phyloP scores from a whole-genome alignment of 169 alveolate genomes.

The Eimeria sp. region DNA sequence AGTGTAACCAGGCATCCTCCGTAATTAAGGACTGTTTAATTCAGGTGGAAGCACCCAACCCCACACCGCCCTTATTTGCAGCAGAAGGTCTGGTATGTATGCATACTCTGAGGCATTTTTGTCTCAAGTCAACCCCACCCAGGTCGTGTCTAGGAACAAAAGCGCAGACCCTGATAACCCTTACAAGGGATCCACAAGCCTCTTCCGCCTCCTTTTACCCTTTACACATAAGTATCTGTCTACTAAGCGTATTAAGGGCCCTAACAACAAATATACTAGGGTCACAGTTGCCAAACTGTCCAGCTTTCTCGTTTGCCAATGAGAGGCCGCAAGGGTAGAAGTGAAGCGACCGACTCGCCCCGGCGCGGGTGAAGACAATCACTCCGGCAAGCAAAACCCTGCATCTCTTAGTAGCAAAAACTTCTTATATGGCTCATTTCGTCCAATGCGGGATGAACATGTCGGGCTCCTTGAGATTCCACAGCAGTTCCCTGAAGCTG shows the following conservation, averaged over 20 bases:
- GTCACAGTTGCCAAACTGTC: background rate
- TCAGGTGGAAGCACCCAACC: background rate
- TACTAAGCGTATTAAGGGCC: background rate
- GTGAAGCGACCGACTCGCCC: background rate
- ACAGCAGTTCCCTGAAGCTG: background rate
- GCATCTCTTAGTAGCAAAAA: background rate
- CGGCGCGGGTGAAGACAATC: background rate
- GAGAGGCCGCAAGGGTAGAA: background rate
- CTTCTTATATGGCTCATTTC: background rate
- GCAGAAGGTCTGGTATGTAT: background rate
- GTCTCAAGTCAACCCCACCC: background rate
- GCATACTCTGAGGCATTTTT: constrained; percentile 25
- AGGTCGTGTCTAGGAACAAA: background rate
- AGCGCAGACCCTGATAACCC: background rate
- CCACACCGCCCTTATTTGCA: background rate
- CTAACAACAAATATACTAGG: background rate
- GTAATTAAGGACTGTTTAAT: background rate
- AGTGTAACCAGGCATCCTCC: no score
- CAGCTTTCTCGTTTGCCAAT: background rate
- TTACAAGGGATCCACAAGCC: background rate
- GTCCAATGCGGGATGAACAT: background rate
- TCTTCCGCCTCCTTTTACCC: background rate
- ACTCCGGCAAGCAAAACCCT: background rate
- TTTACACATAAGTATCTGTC: background rate
- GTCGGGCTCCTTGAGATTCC: background rate